Evolutionary conservation across 1,284 basidiomycete genomes (phyloP), one percentile per base, ranked within the genome.

Genomic region (Cryptococcus amylolentus): DNA sequence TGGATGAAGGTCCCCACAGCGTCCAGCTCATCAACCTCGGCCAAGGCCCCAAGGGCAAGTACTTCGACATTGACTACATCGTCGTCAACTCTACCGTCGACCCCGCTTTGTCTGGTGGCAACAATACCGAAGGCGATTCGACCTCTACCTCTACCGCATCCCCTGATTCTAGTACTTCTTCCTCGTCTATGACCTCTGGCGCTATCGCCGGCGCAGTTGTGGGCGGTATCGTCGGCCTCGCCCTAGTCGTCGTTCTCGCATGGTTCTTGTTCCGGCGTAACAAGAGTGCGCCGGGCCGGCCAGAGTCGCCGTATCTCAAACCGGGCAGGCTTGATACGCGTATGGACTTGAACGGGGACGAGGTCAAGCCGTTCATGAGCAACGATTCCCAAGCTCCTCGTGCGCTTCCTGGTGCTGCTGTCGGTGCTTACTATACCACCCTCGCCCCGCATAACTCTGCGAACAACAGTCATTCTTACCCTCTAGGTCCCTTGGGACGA

Each of bases 331-430:
- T 23, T 8, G n/a, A n/a, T 13, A 5, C 16, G 8, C 41, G 41
- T 8, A 42, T 42, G 41, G 41, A 42, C 42, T 47, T 65, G 28
- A 58, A 51, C 7, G 66, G 64, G 6, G 64, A 61, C 13, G 66
- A 67, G 50, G 58, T 67, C 28, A 67, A 67, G 54, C 66, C 66
- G 3, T 67, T 52, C 48, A 18, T 44, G 37, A 41, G 56, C n/a
- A 2, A 28, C 45, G 41, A 49, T 9, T 38, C 55, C 9, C 9
- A 23, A 4, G 18, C 42, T 48, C 55, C 9, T 26, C 50, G 18
- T 48, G 44, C 37, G 40, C 8, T 28, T 13, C 13, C 47, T 16
- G 7, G 48, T 8, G 4, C 48, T 5, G 38, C 18, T 16, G 5
- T 7, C 6, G 35, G 26, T 16, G 20, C 14, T 8, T 49, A 27